Conservation (phyloP, 2,329 filamentous ascomycete species). For the Claviceps africana region DNA sequence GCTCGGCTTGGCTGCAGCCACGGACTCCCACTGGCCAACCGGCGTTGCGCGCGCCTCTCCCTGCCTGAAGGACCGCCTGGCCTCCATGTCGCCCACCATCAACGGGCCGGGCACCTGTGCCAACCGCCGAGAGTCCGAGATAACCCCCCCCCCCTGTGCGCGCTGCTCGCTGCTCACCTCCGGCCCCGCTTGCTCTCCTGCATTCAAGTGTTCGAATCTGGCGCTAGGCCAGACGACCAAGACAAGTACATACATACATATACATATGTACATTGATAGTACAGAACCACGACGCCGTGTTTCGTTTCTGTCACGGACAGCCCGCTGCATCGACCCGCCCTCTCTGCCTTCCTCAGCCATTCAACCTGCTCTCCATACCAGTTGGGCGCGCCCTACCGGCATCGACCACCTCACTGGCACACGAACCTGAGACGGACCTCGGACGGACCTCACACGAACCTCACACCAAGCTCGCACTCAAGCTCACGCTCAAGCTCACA, state of each 20-base stretch:
- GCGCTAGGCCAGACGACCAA: constrained; percentile 1
- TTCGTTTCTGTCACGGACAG: not conserved
- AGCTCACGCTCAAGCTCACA: no score
- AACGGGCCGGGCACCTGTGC: no score
- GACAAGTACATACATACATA: no score
- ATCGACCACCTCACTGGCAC: not conserved
- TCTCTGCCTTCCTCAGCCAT: not conserved
- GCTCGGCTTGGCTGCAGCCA: no score
- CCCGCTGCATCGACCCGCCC: not conserved
- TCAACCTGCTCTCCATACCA: not conserved
- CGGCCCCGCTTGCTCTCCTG: constrained; percentile 1
- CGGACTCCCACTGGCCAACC: no score
- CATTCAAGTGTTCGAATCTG: constrained; percentile 4
- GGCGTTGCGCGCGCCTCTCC: not conserved
- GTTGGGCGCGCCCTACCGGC: not conserved
- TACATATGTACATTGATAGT: no score
- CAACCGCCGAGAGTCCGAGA: no score
- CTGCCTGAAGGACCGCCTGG: not conserved
- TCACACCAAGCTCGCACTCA: not conserved
- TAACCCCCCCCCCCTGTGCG: no score
- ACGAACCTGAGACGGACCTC: not conserved
- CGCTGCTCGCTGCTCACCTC: not conserved
- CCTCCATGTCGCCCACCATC: not conserved
- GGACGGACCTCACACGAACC: no score
- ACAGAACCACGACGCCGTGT: not conserved